These are phyloP conservation scores for Friedmanniomyces simplex DNA, from an alignment of 495 filamentous ascomycete genomes.

Conservation along the genomic window DNA sequence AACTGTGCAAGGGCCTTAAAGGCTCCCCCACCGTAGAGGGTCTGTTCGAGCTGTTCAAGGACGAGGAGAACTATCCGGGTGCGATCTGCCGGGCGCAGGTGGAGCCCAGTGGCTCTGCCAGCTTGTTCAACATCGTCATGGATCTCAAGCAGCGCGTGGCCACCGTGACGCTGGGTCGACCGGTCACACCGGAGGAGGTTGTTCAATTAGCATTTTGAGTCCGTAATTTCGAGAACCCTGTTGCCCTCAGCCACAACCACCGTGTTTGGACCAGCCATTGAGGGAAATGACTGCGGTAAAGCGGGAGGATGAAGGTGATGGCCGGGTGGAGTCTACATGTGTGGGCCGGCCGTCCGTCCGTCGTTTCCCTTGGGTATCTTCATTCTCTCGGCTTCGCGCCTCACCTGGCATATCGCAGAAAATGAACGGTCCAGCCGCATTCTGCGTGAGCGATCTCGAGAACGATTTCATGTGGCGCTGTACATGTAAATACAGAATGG, in stretches of 20 bases:
- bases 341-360: no score
- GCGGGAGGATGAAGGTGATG: no score
- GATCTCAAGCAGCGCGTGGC: slow-evolving; percentile 33
- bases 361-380: no score
- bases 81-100: slow-evolving; percentile 24
- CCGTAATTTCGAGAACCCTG: background rate
- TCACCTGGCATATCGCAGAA: no score
- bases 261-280: no score
- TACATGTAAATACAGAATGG: background rate
- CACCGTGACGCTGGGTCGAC: slow-evolving; percentile 35
- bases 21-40: slow-evolving; percentile 14
- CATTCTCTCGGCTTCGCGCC: no score
- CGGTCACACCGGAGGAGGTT: slow-evolving; percentile 29
- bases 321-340: no score
- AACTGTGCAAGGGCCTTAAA: slow-evolving; percentile 33
- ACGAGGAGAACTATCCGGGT: slow-evolving; percentile 26
- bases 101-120: slow-evolving; percentile 22
- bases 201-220: slow-evolving; percentile 14
- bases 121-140: slow-evolving; percentile 42
- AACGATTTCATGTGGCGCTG: background rate
- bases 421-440: no score
- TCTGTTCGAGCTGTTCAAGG: slow-evolving; percentile 25
- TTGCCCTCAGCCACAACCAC: background rate
- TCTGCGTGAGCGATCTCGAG: background rate
- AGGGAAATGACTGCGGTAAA: background rate